Conservation (phyloP, 495 filamentous ascomycete species). For the Hypoxylon trugodes region DNA sequence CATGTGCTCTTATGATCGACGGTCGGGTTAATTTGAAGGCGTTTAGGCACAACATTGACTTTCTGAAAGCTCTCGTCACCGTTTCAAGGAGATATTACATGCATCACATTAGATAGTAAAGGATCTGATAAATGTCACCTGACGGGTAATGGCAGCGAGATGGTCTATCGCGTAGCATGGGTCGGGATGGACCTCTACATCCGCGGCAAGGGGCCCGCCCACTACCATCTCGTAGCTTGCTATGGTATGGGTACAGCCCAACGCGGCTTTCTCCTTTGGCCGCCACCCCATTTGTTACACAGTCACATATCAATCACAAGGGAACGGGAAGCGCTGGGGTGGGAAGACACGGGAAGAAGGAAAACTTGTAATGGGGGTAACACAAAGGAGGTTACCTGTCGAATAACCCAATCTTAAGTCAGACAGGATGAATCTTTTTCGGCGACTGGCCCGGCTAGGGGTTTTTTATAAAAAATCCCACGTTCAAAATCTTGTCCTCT, state of each 20-base stretch:
- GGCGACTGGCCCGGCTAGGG: constrained; percentile 29
- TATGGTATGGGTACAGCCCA: constrained; percentile 13
- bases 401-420: constrained; percentile 24
- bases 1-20: constrained; percentile 32
- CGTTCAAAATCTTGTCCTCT: constrained; percentile 2
- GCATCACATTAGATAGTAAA: constrained; percentile 33
- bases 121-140: constrained; percentile 43
- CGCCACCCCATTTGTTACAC: constrained; percentile 38
- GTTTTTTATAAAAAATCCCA: constrained; percentile 21
- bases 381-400: constrained; percentile 23
- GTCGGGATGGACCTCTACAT: constrained; percentile 44
- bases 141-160: constrained; percentile 41
- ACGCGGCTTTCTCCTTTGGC: constrained; percentile 32
- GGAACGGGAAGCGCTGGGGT: too few relatives aligned
- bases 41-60: constrained; percentile 34
- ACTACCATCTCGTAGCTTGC: constrained; percentile 28
- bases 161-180: constrained; percentile 35
- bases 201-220: constrained; percentile 43
- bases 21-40: constrained; percentile 34
- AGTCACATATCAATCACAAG: constrained; percentile 37
- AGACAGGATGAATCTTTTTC: constrained; percentile 20
- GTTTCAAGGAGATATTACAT: constrained; percentile 39
- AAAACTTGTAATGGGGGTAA: constrained; percentile 7
- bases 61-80: constrained; percentile 22
- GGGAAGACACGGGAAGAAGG: background rate